phyloP scores from a whole-genome alignment of 441 rosid genomes.

The Pelargonium cotyledonis region DNA sequence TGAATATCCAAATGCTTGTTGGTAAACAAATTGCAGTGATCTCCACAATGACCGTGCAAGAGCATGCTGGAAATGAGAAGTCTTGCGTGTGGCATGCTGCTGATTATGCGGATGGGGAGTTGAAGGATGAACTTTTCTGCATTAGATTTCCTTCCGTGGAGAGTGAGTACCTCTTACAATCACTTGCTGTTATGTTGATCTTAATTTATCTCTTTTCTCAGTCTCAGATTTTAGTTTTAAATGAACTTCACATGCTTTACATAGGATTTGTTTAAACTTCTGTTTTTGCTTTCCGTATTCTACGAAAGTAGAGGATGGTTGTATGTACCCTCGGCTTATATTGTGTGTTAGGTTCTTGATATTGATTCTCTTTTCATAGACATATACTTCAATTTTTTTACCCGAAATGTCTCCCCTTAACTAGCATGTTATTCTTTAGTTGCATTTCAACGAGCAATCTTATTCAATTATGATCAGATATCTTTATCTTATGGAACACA shows the following conservation, averaged over 20 bases:
- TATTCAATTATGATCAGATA: too few relatives aligned
- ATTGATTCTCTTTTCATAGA: not conserved
- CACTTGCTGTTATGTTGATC: not conserved
- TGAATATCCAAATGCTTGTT: not conserved
- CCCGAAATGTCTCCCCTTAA: not conserved
- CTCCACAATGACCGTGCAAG: constrained; percentile 67
- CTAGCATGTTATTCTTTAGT: not conserved
- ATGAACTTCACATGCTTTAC: not conserved
- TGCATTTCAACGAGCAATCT: not conserved
- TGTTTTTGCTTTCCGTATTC: not conserved
- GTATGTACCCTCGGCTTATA: too few relatives aligned
- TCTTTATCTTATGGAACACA: too few relatives aligned
- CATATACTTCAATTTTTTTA: not conserved
- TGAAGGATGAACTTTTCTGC: constrained; percentile 76
- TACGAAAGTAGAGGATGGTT: not conserved
- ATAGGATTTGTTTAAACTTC: not conserved
- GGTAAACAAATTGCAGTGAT: constrained; percentile 31
- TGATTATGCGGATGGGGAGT: constrained; percentile 80
- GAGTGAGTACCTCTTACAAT: constrained; percentile 41
- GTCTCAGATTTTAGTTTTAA: not conserved
- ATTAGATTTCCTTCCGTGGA: constrained; percentile 65
- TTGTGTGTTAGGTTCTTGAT: too few relatives aligned
- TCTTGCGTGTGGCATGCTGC: constrained; percentile 84
- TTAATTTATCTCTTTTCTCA: not conserved
- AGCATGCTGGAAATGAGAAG: constrained; percentile 78